phyloP scores from a whole-genome alignment of 495 filamentous ascomycete genomes.

The Platismatia glauca region DNA sequence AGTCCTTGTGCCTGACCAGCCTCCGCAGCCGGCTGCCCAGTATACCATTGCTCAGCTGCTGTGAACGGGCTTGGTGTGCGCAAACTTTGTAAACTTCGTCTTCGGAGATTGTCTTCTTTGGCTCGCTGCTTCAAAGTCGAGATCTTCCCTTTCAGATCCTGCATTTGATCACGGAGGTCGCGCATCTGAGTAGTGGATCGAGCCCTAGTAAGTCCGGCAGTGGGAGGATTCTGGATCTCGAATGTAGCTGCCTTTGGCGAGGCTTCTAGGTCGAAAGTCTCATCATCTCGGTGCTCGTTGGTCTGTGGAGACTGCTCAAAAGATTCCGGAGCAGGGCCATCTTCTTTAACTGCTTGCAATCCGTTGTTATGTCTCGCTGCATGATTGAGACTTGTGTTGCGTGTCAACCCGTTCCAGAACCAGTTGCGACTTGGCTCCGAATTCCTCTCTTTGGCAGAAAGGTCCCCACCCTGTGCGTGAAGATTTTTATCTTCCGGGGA shows the following conservation, averaged over 20 bases:
- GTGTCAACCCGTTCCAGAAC: constrained; percentile 26
- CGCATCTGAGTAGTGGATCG: constrained; percentile 62
- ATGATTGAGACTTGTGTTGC: constrained; percentile 18
- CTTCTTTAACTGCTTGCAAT: constrained; percentile 30
- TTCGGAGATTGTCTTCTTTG: constrained; percentile 70
- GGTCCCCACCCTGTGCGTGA: constrained; percentile 35
- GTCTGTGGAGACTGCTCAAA: constrained; percentile 16
- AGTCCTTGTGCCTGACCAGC: neutral
- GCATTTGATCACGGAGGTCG: constrained; percentile 85
- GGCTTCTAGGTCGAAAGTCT: constrained; percentile 3
- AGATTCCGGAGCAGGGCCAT: constrained; percentile 25
- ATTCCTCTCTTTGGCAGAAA: constrained; percentile 9
- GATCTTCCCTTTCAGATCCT: constrained; percentile 84
- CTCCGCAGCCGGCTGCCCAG: constrained; percentile 34
- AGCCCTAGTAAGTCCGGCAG: constrained; percentile 37
- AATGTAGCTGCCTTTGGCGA: constrained; percentile 10
- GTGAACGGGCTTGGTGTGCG: constrained; percentile 80
- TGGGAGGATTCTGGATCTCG: constrained; percentile 7
- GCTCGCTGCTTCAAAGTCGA: constrained; percentile 75
- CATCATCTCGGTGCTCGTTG: constrained; percentile 10
- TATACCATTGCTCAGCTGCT: constrained; percentile 68
- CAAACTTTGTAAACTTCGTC: constrained; percentile 75
- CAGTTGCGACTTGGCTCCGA: constrained; percentile 22
- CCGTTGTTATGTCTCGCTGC: constrained; percentile 16
- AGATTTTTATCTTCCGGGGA: constrained; percentile 15